A percentile compares a stretch with the other conserved stretches of the same genome.
These are phyloP conservation scores for Epichloe glyceriae DNA, from an alignment of 2,329 filamentous ascomycete species.

Conservation along the genomic window DNA sequence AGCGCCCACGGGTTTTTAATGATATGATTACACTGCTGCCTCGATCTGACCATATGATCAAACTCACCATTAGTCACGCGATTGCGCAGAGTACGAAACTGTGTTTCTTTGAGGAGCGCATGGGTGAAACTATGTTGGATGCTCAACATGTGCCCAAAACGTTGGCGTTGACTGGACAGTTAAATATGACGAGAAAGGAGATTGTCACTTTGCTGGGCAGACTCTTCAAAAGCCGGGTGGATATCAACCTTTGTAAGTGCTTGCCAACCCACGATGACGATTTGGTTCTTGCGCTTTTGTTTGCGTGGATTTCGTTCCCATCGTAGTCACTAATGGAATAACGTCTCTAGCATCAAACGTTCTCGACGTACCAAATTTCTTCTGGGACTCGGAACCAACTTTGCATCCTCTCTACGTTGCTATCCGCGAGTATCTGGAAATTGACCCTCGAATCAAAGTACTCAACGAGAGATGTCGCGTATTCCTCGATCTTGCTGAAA, in stretches of 20 bases:
- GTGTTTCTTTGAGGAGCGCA: constrained; percentile 89
- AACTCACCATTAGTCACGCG: constrained; percentile 91
- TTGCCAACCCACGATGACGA: background rate
- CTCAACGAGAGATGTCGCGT: constrained; percentile 95
- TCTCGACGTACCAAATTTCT: constrained; percentile 91
- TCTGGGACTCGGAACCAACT: constrained; percentile 95
- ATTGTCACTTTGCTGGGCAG: constrained; percentile 85
- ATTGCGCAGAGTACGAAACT: constrained; percentile 96
- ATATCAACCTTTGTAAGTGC: constrained; percentile 86
- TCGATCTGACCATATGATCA: constrained; percentile 93
- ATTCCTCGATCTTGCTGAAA: constrained; percentile 91
- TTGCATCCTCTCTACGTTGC: constrained; percentile 88
- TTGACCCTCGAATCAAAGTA: constrained; percentile 88
- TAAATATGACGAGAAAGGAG: constrained; percentile 84
- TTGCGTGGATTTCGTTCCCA: background rate
- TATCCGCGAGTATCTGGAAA: constrained; percentile 94
- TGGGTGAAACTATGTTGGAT: constrained; percentile 86
- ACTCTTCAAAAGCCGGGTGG: constrained; percentile 85
- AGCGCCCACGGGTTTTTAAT: constrained; percentile 87
- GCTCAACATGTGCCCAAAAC: constrained; percentile 86
- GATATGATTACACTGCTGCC: constrained; percentile 97
- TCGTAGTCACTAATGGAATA: background rate
- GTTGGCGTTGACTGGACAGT: constrained; percentile 74
- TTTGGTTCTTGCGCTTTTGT: too few relatives aligned
- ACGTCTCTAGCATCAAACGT: constrained; percentile 66